phyloP scores from a whole-genome alignment of 225 moss, liverwort and hornwort species.

The Anthoceros angustus region DNA sequence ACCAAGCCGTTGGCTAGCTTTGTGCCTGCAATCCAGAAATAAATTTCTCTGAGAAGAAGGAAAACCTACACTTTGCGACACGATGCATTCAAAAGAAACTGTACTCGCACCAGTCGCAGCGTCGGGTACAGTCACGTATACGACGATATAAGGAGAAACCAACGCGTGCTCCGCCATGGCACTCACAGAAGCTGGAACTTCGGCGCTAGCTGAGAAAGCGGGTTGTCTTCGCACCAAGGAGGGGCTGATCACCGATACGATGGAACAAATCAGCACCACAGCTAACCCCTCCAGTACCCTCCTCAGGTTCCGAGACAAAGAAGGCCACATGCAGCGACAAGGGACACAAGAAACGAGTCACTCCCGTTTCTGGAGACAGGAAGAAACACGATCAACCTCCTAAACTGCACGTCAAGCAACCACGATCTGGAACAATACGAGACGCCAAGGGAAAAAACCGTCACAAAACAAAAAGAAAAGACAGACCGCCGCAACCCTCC shows the following conservation, averaged over 20 bases:
- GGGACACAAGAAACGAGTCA: neutral
- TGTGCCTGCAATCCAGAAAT: slow-evolving; percentile 31
- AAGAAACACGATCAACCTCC: neutral
- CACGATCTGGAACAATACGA: neutral
- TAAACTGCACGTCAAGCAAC: neutral
- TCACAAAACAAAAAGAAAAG: neutral
- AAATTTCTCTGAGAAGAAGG: no score
- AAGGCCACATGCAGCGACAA: neutral
- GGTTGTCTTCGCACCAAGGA: slow-evolving; percentile 22
- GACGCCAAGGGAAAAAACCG: neutral
- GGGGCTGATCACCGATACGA: slow-evolving; percentile 31
- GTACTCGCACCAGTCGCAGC: slow-evolving; percentile 41
- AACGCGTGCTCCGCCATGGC: slow-evolving; percentile 49
- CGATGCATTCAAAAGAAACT: neutral
- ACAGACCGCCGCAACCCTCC: neutral
- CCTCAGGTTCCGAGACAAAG: neutral
- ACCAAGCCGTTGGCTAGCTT: slow-evolving; percentile 57
- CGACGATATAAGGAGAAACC: slow-evolving; percentile 45
- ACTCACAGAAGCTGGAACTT: slow-evolving; percentile 19
- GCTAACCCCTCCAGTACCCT: slow-evolving; percentile 23
- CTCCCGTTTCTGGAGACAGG: neutral
- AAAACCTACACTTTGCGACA: no score
- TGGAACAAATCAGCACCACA: slow-evolving; percentile 44
- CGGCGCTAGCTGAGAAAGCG: slow-evolving; percentile 14
- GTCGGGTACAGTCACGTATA: slow-evolving; percentile 72